Evolutionary conservation across 2,329 filamentous ascomycete species (phyloP).

Genomic region (Sclerotinia sclerotiorum): DNA sequence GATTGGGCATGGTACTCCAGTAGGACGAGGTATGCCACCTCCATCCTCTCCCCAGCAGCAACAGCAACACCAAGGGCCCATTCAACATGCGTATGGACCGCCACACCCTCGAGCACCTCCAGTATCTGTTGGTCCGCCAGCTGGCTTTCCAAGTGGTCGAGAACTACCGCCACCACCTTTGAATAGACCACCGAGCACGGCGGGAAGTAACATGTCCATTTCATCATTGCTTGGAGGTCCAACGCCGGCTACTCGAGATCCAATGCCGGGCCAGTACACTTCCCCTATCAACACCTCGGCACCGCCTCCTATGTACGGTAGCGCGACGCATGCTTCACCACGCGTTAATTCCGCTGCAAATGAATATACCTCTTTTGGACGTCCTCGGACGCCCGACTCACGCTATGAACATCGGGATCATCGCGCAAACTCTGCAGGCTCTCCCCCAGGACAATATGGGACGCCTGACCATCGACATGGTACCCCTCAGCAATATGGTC

Average conservation of each 20-base stretch:
- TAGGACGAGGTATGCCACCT: conserved; percentile 47
- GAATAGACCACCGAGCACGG: conserved; percentile 48
- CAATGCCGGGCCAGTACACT: conserved; percentile 49
- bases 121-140: conserved; percentile 43
- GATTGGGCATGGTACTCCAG: conserved; percentile 38
- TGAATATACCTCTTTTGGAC: conserved; percentile 62
- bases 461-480: conserved; percentile 59
- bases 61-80: conserved; percentile 39
- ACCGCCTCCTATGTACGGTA: conserved; percentile 43
- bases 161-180: conserved; percentile 54
- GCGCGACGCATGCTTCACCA: conserved; percentile 43
- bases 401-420: conserved; percentile 50
- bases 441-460: conserved; percentile 45
- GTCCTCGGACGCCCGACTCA: conserved; percentile 74
- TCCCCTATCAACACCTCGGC: conserved; percentile 44
- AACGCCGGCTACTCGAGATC: conserved; percentile 48
- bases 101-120: conserved; percentile 45
- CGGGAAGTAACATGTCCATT: conserved; percentile 68
- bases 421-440: conserved; percentile 42
- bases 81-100: conserved; percentile 41
- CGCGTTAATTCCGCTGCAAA: conserved; percentile 46
- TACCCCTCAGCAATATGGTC: conserved; percentile 57
- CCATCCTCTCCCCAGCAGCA: conserved; percentile 50
- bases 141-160: conserved; percentile 50
- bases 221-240: conserved; percentile 67